phyloP scores from a whole-genome alignment of 78 protist genomes.

The Protostelium mycophagum region DNA sequence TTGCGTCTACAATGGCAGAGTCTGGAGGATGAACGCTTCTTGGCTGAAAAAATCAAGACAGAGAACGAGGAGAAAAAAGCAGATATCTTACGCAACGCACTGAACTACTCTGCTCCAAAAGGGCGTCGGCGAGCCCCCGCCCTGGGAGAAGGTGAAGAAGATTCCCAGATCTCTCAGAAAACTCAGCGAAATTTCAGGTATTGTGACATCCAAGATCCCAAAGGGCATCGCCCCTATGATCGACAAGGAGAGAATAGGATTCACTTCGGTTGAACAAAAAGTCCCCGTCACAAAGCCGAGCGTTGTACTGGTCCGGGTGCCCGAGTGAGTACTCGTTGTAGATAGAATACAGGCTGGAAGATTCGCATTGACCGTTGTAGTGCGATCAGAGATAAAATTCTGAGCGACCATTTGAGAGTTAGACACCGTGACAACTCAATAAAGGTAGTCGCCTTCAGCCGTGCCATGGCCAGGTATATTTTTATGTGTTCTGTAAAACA shows the following conservation, averaged over 20 bases:
- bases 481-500: background rate
- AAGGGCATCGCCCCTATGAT: background rate
- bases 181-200: too few relatives aligned
- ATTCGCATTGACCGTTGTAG: background rate
- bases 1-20: background rate
- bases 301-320: background rate
- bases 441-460: background rate
- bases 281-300: background rate
- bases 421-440: background rate
- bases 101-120: background rate
- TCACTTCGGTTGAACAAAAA: too few relatives aligned
- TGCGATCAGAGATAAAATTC: background rate
- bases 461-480: background rate
- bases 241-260: background rate
- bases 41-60: background rate
- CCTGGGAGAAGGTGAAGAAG: background rate
- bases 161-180: too few relatives aligned
- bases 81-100: background rate
- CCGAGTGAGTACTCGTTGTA: background rate
- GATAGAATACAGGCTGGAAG: background rate
- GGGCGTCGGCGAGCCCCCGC: background rate
- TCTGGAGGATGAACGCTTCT: background rate
- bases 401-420: background rate
- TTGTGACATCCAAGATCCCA: background rate
- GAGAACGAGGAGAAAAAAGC: background rate